phyloP scores from a whole-genome alignment of 2,329 filamentous ascomycete genomes.

The Cladosporium sp. region DNA sequence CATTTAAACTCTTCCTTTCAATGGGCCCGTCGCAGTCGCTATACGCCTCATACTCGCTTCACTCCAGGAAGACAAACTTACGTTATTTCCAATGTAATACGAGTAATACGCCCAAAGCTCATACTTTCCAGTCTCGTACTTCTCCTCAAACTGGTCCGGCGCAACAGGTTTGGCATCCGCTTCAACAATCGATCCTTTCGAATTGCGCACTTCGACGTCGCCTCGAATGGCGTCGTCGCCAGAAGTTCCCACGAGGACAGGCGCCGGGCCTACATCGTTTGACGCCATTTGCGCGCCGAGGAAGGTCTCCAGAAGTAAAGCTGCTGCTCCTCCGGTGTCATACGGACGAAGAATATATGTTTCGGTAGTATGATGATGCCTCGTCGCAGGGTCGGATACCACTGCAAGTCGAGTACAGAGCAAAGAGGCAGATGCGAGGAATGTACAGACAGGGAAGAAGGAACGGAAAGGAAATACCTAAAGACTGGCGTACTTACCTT shows the following conservation, averaged over 20 bases:
- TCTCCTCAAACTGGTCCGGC: slow-evolving; percentile 53
- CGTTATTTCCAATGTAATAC: slow-evolving; percentile 65
- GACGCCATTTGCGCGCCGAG: slow-evolving; percentile 15
- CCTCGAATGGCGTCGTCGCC: slow-evolving; percentile 31
- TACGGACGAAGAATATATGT: no score
- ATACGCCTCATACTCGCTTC: no score
- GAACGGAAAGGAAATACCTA: no score
- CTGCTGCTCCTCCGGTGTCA: neutral
- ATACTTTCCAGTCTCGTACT: slow-evolving; percentile 47
- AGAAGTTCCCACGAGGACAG: slow-evolving; percentile 17
- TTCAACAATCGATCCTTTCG: slow-evolving; percentile 21
- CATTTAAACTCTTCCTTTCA: neutral
- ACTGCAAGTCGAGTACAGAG: no score
- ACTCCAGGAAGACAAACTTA: neutral
- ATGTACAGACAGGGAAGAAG: no score
- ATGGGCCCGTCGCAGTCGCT: neutral
- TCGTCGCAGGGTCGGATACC: no score
- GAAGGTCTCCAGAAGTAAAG: slow-evolving; percentile 16
- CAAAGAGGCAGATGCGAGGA: no score
- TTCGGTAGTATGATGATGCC: no score
- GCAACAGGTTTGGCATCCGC: slow-evolving; percentile 42
- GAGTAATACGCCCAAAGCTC: slow-evolving; percentile 48
- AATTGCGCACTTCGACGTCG: slow-evolving; percentile 18
- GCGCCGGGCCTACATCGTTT: slow-evolving; percentile 30
- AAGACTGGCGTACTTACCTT: no score